A percentile compares a stretch with the other conserved stretches of the same genome.
These are phyloP conservation scores for Termitomyces sp. DNA, from an alignment of 768 basidiomycete species.

Conservation along the genomic window DNA sequence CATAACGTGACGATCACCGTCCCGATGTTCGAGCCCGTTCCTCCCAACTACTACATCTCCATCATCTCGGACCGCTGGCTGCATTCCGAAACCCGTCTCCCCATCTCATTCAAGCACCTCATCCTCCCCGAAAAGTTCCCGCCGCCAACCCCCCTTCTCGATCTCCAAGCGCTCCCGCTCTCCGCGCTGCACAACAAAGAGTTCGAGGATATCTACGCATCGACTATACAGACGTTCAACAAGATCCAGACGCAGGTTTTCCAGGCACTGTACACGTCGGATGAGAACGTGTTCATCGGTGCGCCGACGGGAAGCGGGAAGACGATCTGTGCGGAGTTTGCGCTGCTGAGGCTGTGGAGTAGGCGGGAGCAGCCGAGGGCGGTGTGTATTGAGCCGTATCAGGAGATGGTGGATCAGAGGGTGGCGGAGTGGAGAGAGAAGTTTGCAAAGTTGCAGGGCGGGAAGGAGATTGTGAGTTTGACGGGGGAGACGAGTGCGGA, in stretches of 20 bases:
- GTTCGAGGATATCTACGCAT: constrained; percentile 83
- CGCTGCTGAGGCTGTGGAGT: constrained; percentile 92
- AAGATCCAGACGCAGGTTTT: constrained; percentile 99
- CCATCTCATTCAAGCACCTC: constrained; percentile 96
- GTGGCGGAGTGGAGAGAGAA: constrained; percentile 87
- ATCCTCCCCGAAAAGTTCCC: constrained; percentile 98
- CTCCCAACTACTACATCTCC: constrained; percentile 97
- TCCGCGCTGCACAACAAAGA: constrained; percentile 92
- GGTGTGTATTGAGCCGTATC: constrained; percentile 94
- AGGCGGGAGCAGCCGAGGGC: constrained; percentile 78
- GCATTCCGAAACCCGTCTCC: constrained; percentile 90
- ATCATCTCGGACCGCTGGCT: constrained; percentile 95
- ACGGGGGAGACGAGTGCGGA: constrained; percentile 96
- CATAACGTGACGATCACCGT: constrained; percentile 94
- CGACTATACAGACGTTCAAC: constrained; percentile 84
- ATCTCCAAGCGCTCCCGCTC: constrained; percentile 86
- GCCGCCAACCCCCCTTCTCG: constrained; percentile 85
- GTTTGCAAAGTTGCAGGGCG: constrained; percentile 79
- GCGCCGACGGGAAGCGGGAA: constrained; percentile 97
- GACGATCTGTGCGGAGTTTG: constrained; percentile 97
- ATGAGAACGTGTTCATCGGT: constrained; percentile 95
- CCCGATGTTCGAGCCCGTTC: constrained; percentile 95
- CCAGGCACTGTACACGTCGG: constrained; percentile 93
- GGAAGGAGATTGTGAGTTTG: constrained; percentile 90
- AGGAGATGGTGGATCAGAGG: constrained; percentile 94